Conservation (phyloP, 306 rosid species). For the Styphnolobium japonicum region DNA sequence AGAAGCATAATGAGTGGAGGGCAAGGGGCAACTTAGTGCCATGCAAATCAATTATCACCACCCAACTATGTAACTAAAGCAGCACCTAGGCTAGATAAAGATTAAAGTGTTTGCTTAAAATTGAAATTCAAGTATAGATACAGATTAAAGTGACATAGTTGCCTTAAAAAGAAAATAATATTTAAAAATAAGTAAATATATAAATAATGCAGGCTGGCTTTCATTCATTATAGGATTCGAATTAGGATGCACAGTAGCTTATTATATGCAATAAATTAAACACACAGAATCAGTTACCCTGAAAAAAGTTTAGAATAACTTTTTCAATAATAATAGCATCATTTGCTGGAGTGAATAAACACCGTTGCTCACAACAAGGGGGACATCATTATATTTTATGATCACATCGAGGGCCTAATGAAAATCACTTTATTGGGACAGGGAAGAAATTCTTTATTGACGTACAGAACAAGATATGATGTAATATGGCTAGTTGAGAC, state of each 20-base stretch:
- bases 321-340: neutral
- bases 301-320: constrained; percentile 10
- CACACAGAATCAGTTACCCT: neutral
- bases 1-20: neutral
- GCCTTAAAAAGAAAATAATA: neutral
- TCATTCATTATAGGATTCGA: neutral
- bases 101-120: neutral
- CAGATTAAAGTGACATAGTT: neutral
- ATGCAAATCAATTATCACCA: neutral
- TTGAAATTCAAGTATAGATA: neutral
- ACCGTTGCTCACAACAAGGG: too few relatives aligned
- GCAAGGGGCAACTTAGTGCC: neutral
- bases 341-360: neutral
- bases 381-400: neutral
- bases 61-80: neutral
- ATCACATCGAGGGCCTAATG: neutral
- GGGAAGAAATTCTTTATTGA: neutral
- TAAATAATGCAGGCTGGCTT: neutral
- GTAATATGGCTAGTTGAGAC: neutral
- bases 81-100: too few relatives aligned
- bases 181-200: neutral
- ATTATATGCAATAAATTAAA: neutral
- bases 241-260: neutral
- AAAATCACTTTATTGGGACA: neutral
- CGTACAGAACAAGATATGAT: neutral